These are phyloP conservation scores for Aspergillus sparsus DNA, from an alignment of 495 filamentous ascomycete species.

Conservation along the genomic window DNA sequence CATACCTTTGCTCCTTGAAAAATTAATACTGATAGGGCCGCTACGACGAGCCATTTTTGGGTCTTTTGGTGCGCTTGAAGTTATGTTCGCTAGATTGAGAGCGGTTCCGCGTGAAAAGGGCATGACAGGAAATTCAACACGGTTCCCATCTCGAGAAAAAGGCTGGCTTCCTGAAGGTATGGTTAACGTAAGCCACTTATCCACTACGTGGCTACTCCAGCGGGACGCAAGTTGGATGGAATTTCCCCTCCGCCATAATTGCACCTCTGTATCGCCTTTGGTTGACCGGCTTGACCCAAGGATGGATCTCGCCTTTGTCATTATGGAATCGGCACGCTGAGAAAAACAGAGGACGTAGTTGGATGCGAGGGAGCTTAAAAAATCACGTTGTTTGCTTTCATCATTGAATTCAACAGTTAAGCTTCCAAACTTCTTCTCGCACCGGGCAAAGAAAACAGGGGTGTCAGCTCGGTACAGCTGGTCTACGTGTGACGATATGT, in stretches of 20 bases:
- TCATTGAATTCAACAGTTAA: conserved; percentile 31
- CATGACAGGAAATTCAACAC: conserved; percentile 27
- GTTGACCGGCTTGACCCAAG: conserved; percentile 30
- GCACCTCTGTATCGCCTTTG: conserved; percentile 37
- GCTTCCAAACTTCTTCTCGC: conserved; percentile 33
- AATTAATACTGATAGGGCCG: conserved; percentile 38
- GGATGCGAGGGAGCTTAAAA: conserved; percentile 38
- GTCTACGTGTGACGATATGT: conserved; percentile 42
- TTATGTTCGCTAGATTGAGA: conserved; percentile 40
- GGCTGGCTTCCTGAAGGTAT: conserved; percentile 17
- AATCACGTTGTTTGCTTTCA: conserved; percentile 26
- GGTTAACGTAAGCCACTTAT: conserved; percentile 40
- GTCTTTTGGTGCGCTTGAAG: conserved; percentile 31
- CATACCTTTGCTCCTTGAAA: conserved; percentile 32
- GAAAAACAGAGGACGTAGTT: conserved; percentile 38
- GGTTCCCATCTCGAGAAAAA: conserved; percentile 27
- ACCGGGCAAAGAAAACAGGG: conserved; percentile 38
- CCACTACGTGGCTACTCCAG: conserved; percentile 35
- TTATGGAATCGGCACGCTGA: conserved; percentile 32
- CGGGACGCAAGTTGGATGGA: conserved; percentile 33
- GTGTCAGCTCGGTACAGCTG: conserved; percentile 34
- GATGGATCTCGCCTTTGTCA: conserved; percentile 30
- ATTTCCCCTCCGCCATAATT: conserved; percentile 37
- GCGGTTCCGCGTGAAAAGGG: conserved; percentile 32
- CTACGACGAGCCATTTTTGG: conserved; percentile 23